These are phyloP conservation scores for Misopates orontium DNA, from an alignment of 257 asterid species.

Conservation along the genomic window DNA sequence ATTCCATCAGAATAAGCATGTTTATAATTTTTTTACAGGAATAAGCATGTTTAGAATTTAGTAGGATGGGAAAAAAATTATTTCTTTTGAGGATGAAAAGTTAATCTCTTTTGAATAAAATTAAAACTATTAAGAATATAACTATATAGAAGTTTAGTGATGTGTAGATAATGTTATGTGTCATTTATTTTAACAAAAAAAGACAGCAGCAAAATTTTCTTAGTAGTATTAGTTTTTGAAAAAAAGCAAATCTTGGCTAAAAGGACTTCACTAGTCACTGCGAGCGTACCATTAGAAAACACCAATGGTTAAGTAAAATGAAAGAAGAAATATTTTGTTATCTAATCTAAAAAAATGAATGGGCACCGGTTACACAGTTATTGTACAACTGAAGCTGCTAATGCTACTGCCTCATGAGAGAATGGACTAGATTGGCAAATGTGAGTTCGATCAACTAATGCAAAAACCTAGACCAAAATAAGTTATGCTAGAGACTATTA, in stretches of 20 bases:
- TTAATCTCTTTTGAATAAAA: too few relatives aligned
- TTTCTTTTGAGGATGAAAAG: too few relatives aligned
- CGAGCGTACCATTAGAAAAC: background rate
- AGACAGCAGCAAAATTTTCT: background rate
- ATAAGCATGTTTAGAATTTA: too few relatives aligned
- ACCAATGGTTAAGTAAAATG: background rate
- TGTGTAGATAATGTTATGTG: slow-evolving; percentile 6
- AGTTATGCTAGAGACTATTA: background rate
- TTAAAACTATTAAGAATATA: too few relatives aligned
- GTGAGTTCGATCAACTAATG: background rate
- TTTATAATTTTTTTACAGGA: too few relatives aligned
- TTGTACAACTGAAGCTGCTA: background rate
- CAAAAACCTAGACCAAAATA: background rate
- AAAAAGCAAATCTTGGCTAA: background rate
- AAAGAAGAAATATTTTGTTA: too few relatives aligned
- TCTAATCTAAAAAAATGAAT: too few relatives aligned
- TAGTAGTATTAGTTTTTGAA: background rate
- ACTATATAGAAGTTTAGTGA: background rate
- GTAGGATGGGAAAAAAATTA: too few relatives aligned
- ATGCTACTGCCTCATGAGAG: background rate
- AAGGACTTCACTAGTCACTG: background rate
- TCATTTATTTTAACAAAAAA: slow-evolving; percentile 13
- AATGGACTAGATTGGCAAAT: background rate
- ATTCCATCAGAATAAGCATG: too few relatives aligned
- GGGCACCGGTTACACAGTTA: background rate